A percentile compares a stretch with the other conserved stretches of the same genome.
Conservation (phyloP, 164 flowering plant species). For the Hamamelis virginiana region DNA sequence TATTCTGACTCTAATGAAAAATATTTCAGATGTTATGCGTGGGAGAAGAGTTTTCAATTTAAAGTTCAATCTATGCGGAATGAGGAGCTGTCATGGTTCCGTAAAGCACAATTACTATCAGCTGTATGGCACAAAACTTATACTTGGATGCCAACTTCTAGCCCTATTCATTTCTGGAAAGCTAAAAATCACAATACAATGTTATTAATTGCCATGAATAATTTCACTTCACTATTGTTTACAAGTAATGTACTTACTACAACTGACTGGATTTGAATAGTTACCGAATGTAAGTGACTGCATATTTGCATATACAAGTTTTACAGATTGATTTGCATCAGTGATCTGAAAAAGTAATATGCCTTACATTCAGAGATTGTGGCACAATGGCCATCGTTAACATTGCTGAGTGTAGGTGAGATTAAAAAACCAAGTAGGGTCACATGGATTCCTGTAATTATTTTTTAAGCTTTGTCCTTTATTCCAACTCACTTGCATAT, state of each 20-base stretch:
- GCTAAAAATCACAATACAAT: background rate
- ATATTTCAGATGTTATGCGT: slow-evolving; percentile 86
- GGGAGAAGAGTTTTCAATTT: slow-evolving; percentile 86
- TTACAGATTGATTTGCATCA: too few relatives aligned
- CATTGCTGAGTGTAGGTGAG: background rate
- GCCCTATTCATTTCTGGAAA: background rate
- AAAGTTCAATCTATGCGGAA: slow-evolving; percentile 70
- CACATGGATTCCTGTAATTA: background rate
- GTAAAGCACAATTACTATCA: slow-evolving; percentile 68
- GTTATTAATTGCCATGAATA: background rate
- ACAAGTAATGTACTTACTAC: background rate
- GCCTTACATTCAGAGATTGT: too few relatives aligned
- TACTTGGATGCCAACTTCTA: background rate
- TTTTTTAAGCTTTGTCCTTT: background rate
- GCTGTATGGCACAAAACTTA: slow-evolving; percentile 52
- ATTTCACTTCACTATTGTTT: background rate
- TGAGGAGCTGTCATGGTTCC: slow-evolving; percentile 95
- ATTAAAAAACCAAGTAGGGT: background rate
- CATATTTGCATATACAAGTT: too few relatives aligned
- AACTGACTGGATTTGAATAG: background rate
- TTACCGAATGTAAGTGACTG: background rate
- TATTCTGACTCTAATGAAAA: slow-evolving; percentile 10
- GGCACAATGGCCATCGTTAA: background rate
- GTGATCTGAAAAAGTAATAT: too few relatives aligned
- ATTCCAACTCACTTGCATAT: background rate